Base-by-base conservation (phyloP, 768 basidiomycete genomes). In the Trametes cingulata region DNA sequence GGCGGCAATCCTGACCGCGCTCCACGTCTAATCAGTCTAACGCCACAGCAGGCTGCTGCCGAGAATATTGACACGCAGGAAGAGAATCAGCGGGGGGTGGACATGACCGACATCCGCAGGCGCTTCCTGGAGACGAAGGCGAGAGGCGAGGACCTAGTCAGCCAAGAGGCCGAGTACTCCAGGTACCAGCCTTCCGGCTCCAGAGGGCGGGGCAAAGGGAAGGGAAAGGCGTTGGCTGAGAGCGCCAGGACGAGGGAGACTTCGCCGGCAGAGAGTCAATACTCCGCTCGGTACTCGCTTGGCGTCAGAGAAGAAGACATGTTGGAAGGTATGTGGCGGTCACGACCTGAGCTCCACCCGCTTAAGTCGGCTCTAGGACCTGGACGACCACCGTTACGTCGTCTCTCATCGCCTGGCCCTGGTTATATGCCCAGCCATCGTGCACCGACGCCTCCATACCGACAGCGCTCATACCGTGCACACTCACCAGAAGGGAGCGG, bases 11-110 rank as follows among this genome's bases (percentile, higher is more conserved):
- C 71, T 2, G 70, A 71, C 24, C 59, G 67, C 46, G 65, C 73
- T 12, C 74, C 76, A 0, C 54, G 63, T 19, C 67, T 77, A 9
- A 55, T 55, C 35, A 35, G 52, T 9, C 63, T 80, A 10, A 65
- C 74, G 0, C 58, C 68, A 3, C 67, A 72, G 43, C 74, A 77
- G 37, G 66, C 72, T 17, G 62, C 68, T n/a, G 60, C 64, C 36
- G 79, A 81, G 69, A 80, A 82, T 65, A 68, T 82, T 8, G 81
- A 82, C 62, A 68, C 75, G 0, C 63, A 64, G 12, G 75, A 77
- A 9, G 81, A 83, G 67, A 63, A 76, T 9, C 68, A 69, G 14
- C 79, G 74, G 47, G 81, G 76, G 10, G 27, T 52, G 25, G 72
- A 75, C 55, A 80, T 82, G 80, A 67, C 71, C n/a, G 67, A 65